These are phyloP conservation scores for Actinomortierella wolfii DNA, from an alignment of 371 early-diverging fungal genomes.

Conservation along the genomic window DNA sequence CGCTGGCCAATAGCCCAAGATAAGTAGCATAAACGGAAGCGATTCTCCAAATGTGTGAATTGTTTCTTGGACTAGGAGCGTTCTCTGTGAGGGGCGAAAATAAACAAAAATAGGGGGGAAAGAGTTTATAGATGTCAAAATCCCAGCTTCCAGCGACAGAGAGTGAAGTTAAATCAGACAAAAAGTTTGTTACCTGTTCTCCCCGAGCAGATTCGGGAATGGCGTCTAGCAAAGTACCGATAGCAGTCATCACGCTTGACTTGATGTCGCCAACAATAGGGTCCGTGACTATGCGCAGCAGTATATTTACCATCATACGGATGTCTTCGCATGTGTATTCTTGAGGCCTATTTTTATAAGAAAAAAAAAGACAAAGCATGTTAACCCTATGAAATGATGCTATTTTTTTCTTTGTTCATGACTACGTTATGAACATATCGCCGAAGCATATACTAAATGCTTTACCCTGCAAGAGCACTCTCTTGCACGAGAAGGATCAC, in stretches of 20 bases:
- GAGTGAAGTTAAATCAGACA: too few relatives aligned
- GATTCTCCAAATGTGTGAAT: constrained; percentile 24
- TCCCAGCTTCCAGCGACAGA: not conserved
- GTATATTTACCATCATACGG: constrained; percentile 18
- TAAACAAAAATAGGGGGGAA: not conserved
- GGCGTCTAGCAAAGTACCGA: constrained; percentile 24
- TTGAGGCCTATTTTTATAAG: too few relatives aligned
- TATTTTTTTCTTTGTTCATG: too few relatives aligned
- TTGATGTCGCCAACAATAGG: constrained; percentile 42
- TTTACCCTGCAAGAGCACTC: not conserved
- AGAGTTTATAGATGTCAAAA: not conserved
- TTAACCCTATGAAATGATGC: too few relatives aligned
- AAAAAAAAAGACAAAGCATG: too few relatives aligned
- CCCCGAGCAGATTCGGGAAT: constrained; percentile 25
- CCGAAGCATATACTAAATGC: not conserved
- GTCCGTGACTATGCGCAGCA: constrained; percentile 34
- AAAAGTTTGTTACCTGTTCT: constrained; percentile 11
- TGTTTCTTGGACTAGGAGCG: constrained; percentile 16
- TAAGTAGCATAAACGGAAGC: constrained; percentile 19
- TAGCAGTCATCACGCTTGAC: constrained; percentile 19
- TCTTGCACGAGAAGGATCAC: constrained; percentile 2
- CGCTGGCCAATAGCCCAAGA: constrained; percentile 20
- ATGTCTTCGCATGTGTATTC: constrained; percentile 5
- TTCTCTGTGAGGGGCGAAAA: constrained; percentile 9
- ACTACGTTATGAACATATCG: too few relatives aligned